Evolutionary conservation across 306 rosid species (phyloP).

Genomic region (Oemleria cerasiformis): DNA sequence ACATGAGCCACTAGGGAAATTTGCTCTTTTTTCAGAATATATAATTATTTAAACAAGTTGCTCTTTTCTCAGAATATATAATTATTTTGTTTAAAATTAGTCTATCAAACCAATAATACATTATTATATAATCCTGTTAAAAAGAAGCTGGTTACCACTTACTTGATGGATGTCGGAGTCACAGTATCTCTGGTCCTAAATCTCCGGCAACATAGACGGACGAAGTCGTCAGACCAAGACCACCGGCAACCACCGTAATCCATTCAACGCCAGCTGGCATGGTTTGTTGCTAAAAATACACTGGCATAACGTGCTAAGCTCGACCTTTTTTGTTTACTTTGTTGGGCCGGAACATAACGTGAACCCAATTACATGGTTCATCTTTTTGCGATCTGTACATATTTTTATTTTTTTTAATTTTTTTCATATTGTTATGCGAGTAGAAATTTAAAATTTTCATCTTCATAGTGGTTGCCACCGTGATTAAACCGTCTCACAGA

Average conservation of each 20-base stretch:
- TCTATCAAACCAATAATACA: not conserved
- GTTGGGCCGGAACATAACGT: not conserved
- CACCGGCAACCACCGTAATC: not conserved
- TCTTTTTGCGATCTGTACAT: not conserved
- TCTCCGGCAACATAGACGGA: conserved; percentile 2
- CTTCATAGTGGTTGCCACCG: no score
- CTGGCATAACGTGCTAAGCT: conserved; percentile 14
- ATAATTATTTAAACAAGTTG: no score
- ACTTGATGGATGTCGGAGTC: not conserved
- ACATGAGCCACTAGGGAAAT: no score
- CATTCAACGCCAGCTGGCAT: not conserved
- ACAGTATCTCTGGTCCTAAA: not conserved
- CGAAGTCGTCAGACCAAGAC: not conserved
- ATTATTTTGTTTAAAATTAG: not conserved
- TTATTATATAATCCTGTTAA: not conserved
- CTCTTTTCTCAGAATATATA: no score
- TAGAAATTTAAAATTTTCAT: no score
- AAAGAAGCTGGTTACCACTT: not conserved
- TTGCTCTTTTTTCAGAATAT: no score
- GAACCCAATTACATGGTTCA: not conserved
- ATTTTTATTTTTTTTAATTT: no score
- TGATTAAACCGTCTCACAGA: no score
- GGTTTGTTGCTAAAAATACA: not conserved
- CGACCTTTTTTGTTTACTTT: not conserved
- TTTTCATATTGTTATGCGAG: no score